Evolutionary conservation across 2,329 filamentous ascomycete species (phyloP).

Genomic region (Periconia sp.): DNA sequence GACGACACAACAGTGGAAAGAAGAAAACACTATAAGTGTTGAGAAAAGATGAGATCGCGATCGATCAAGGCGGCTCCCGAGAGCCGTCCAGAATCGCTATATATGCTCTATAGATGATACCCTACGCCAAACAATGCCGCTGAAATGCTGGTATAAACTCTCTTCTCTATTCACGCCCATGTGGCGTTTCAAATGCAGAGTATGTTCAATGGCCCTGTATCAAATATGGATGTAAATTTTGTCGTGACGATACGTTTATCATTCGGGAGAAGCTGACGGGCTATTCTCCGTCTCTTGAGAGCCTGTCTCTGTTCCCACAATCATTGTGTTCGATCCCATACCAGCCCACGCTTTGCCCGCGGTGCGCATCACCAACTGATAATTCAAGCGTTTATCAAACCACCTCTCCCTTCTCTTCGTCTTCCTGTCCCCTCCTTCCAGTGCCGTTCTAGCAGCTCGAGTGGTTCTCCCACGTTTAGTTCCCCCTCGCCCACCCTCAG

Average conservation of each 20-base stretch:
- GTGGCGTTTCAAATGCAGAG: not conserved
- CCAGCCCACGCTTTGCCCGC: slow-evolving; percentile 46
- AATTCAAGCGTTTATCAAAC: slow-evolving; percentile 65
- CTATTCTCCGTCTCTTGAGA: not conserved
- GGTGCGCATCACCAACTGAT: slow-evolving; percentile 66
- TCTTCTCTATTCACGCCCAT: not conserved
- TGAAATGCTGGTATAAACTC: slow-evolving; percentile 2
- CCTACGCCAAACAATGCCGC: slow-evolving; percentile 4
- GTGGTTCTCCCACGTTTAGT: slow-evolving; percentile 69
- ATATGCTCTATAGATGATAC: slow-evolving; percentile 11
- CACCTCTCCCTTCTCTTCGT: slow-evolving; percentile 71
- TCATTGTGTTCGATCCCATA: slow-evolving; percentile 23
- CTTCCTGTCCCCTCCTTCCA: slow-evolving; percentile 71
- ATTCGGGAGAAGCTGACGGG: not conserved
- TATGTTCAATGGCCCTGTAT: not conserved
- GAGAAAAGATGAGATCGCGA: not conserved
- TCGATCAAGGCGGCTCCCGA: not conserved
- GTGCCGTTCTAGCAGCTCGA: slow-evolving; percentile 71
- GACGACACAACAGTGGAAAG: not conserved
- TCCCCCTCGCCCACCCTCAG: slow-evolving; percentile 53
- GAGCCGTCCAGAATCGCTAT: not conserved
- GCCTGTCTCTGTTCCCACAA: not conserved
- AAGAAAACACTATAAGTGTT: not conserved
- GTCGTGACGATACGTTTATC: not conserved
- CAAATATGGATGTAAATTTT: not conserved